Evolutionary conservation across 148 eudicot genomes (phyloP).

Genomic region (Chenopodium suecicum): DNA sequence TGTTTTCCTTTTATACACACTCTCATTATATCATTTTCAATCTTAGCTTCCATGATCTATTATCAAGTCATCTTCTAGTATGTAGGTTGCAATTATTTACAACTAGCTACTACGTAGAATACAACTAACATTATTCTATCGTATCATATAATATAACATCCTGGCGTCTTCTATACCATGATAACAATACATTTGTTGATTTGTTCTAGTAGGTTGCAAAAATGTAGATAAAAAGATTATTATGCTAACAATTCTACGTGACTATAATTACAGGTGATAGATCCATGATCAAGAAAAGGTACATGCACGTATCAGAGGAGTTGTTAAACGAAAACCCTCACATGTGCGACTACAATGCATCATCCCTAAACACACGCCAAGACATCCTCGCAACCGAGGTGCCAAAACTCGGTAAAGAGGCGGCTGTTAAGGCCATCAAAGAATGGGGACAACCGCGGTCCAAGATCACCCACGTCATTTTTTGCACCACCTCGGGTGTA

Average conservation of each 20-base stretch:
- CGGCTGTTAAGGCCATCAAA: conserved; percentile 12
- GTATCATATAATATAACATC: no score
- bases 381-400: conserved; percentile 9
- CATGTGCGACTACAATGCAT: conserved; percentile 3
- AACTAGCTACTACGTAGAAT: no score
- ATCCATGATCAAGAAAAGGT: conserved; percentile 8
- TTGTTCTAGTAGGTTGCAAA: no score
- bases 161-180: no score
- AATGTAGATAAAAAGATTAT: no score
- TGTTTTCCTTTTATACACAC: neutral
- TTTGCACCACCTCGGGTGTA: conserved; percentile 11
- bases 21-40: no score
- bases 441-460: conserved; percentile 10
- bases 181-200: no score
- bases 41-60: no score
- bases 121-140: no score
- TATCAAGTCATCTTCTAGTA: no score
- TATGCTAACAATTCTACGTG: neutral
- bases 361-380: conserved; percentile 6
- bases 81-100: no score
- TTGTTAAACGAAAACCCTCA: neutral
- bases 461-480: conserved; percentile 8
- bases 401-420: conserved; percentile 11
- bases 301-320: conserved; percentile 3
- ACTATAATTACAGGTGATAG: neutral